Base-by-base conservation (phyloP, 495 filamentous ascomycete species). In the Talaromyces adpressus region DNA sequence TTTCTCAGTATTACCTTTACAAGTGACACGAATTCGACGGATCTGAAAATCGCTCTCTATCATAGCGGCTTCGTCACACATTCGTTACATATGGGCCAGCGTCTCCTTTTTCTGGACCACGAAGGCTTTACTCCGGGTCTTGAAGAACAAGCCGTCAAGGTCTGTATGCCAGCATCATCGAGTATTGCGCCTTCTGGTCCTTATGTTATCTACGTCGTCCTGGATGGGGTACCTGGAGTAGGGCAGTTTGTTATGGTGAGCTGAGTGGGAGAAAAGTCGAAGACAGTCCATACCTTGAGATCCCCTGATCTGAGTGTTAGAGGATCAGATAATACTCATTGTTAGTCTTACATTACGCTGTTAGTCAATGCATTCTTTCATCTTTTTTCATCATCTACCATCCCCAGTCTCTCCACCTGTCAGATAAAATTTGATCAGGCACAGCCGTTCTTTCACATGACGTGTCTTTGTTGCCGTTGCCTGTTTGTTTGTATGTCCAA, bases 61-160 rank as follows among this genome's bases (percentile, higher is more conserved):
- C 78, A 86, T 68, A 83, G 83, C 47, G 85, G 84, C 7, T 87
- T 84, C 62, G 80, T 86, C 45, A 87, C 85, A 34, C 85, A 87
- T 67, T 79, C 74, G 27, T 66, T 87, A 34, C 85, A 87, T 67
- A 87, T 87, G 85, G 83, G 82, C 39, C 84, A 86, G 56, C 82
- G 85, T 3, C 83, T 86, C 78, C 60, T 82, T 27, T 76, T 79
- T 63, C 72, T 87, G n/a, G 83, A 86, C 60, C 72, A 68, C 23
- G 72, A 68, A n/a, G 80, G 79, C n/a, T 86, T 75, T 67, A 57
- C 36, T 20, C 58, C 76, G 3, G 81, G 78, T 9, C 66, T 65
- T 23, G 72, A 72, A 4, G 51, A 65, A 57, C 84, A 87, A 68
- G 74, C 65, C 0, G 27, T 88, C 53, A 79, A 66, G 2, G 83